phyloP scores from a whole-genome alignment of 495 filamentous ascomycete genomes.

The Umbilicaria muhlenbergii region DNA sequence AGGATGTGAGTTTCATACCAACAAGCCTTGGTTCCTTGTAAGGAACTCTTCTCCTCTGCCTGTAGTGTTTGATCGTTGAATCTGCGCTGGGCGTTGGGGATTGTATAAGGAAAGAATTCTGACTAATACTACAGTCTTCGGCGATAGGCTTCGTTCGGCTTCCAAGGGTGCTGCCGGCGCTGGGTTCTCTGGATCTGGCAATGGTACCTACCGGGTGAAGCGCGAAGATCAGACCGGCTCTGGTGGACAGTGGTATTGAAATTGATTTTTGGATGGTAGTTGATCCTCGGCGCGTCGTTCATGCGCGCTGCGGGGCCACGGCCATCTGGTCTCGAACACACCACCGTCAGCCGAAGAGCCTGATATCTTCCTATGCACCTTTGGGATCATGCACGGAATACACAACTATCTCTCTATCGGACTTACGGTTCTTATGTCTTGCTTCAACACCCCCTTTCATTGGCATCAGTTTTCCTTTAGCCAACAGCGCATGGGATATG shows the following conservation, averaged over 20 bases:
- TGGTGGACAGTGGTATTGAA: conserved; percentile 48
- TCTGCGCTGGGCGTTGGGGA: conserved; percentile 64
- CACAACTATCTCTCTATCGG: neutral
- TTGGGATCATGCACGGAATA: neutral
- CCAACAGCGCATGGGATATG: no score
- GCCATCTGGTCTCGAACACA: no score
- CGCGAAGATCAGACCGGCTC: conserved; percentile 44
- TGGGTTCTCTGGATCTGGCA: conserved; percentile 35
- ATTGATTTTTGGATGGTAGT: conserved; percentile 10
- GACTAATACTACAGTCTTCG: conserved; percentile 82
- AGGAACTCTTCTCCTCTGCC: conserved; percentile 78
- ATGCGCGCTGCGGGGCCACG: neutral
- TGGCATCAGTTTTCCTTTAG: no score
- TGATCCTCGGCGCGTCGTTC: neutral
- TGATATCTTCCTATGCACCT: neutral
- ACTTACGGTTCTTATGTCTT: neutral
- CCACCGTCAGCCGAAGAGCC: no score
- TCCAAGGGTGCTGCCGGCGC: conserved; percentile 64
- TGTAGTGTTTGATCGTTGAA: conserved; percentile 55
- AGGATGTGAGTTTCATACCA: conserved; percentile 91
- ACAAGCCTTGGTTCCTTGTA: conserved; percentile 74
- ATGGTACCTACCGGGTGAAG: conserved; percentile 60
- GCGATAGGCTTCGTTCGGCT: conserved; percentile 89
- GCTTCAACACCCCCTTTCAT: neutral
- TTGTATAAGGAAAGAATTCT: conserved; percentile 33